Conservation (phyloP, 805 yeast genomes). For the Cyberlindnera euphorbiae region DNA sequence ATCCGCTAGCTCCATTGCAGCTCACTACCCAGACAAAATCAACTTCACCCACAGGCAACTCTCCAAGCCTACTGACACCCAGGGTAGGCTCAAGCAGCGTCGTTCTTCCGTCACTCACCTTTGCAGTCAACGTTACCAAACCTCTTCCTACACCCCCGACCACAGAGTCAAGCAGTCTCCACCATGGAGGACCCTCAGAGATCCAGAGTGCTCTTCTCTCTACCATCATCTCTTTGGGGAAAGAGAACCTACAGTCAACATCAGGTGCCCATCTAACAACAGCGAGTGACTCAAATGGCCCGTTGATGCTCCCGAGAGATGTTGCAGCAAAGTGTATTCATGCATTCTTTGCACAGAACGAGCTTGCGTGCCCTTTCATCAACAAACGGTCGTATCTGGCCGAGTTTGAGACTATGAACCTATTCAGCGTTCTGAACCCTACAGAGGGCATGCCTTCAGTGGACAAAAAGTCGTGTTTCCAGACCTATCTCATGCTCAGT, state of each 20-base stretch:
- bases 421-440: conserved; percentile 18
- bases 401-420: conserved; percentile 10
- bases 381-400: conserved; percentile 13
- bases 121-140: too few relatives aligned
- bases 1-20: too few relatives aligned
- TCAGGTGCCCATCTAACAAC: neutral
- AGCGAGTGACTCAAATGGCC: too few relatives aligned
- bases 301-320: conserved; percentile 16
- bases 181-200: conserved; percentile 6
- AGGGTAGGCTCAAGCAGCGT: too few relatives aligned
- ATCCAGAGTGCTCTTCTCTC: conserved; percentile 22
- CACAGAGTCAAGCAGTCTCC: too few relatives aligned
- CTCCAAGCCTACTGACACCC: too few relatives aligned
- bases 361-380: conserved; percentile 18
- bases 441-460: conserved; percentile 2
- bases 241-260: conserved; percentile 10
- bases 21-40: too few relatives aligned
- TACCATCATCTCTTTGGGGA: conserved; percentile 21
- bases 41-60: too few relatives aligned
- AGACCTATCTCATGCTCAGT: conserved; percentile 15
- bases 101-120: too few relatives aligned
- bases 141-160: too few relatives aligned
- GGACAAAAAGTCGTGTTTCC: conserved; percentile 14
- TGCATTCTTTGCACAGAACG: conserved; percentile 16
- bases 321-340: conserved; percentile 16